Percentiles rank a stretch among this genome's conserved stretches.
These are phyloP conservation scores for Adenanthera pavonina DNA, from an alignment of 306 rosid genomes.

Conservation along the genomic window DNA sequence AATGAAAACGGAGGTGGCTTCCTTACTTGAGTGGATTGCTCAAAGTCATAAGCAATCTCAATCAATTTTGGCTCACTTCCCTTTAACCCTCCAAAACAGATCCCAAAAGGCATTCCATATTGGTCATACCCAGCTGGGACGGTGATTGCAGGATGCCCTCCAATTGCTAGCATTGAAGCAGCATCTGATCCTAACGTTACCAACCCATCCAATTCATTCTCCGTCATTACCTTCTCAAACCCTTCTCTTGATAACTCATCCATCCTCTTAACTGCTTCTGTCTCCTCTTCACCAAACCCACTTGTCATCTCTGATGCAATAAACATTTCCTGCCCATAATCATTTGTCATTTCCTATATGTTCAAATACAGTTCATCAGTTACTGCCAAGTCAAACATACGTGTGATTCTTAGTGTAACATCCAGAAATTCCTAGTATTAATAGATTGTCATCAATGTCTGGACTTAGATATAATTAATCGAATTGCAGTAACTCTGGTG, in stretches of 20 bases:
- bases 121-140: constrained; percentile 57
- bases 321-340: constrained; percentile 60
- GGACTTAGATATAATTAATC: too few species aligned
- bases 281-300: constrained; percentile 52
- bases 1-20: constrained; percentile 38
- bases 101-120: constrained; percentile 52
- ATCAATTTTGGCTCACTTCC: constrained; percentile 57
- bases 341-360: constrained; percentile 50
- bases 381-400: not conserved
- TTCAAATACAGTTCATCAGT: not conserved
- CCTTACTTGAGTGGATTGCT: constrained; percentile 57
- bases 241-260: constrained; percentile 50
- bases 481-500: too few species aligned
- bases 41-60: constrained; percentile 63
- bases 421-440: too few species aligned
- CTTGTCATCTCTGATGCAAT: constrained; percentile 55
- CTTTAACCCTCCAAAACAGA: constrained; percentile 53
- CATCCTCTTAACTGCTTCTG: constrained; percentile 42
- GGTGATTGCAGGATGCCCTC: constrained; percentile 61
- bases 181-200: constrained; percentile 44
- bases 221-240: constrained; percentile 55
- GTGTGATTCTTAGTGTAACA: too few species aligned
- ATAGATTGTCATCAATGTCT: too few species aligned
- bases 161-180: constrained; percentile 43
- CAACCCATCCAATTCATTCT: constrained; percentile 56